phyloP scores from a whole-genome alignment of 495 filamentous ascomycete genomes.

The Apiosordaria backusii region DNA sequence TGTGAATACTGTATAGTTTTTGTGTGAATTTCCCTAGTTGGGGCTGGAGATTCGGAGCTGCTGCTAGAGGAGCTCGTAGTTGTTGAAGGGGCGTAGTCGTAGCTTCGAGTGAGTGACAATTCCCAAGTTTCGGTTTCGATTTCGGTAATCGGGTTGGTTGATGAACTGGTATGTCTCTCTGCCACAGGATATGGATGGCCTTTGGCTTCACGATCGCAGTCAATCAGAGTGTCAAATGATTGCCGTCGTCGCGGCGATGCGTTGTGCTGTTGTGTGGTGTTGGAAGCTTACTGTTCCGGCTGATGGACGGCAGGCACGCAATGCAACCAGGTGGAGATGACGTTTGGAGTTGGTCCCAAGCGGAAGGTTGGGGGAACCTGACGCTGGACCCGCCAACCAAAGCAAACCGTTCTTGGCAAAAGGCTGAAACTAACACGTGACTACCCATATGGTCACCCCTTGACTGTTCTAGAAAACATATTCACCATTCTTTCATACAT shows the following conservation, averaged over 20 bases:
- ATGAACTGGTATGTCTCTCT: not conserved
- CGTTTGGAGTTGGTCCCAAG: slow-evolving; percentile 1
- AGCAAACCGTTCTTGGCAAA: not conserved
- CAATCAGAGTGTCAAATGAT: not conserved
- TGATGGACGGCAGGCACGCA: not conserved
- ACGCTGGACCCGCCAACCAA: not conserved
- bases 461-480: too few species aligned
- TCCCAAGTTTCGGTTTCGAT: not conserved
- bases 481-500: not conserved
- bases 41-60: too few species aligned
- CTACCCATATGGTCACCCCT: not conserved
- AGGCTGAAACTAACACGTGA: not conserved
- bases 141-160: not conserved
- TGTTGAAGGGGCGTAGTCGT: not conserved
- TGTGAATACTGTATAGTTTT: not conserved
- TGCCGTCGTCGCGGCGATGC: not conserved
- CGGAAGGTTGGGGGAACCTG: not conserved
- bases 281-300: not conserved
- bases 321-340: not conserved
- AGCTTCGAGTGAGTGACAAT: not conserved
- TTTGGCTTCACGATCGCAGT: not conserved
- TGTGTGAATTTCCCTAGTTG: not conserved
- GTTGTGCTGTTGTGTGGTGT: not conserved
- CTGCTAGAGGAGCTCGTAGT: not conserved
- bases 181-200: not conserved